Base-by-base conservation (phyloP, 2,329 filamentous ascomycete genomes). In the Cladophialophora carrionii region DNA sequence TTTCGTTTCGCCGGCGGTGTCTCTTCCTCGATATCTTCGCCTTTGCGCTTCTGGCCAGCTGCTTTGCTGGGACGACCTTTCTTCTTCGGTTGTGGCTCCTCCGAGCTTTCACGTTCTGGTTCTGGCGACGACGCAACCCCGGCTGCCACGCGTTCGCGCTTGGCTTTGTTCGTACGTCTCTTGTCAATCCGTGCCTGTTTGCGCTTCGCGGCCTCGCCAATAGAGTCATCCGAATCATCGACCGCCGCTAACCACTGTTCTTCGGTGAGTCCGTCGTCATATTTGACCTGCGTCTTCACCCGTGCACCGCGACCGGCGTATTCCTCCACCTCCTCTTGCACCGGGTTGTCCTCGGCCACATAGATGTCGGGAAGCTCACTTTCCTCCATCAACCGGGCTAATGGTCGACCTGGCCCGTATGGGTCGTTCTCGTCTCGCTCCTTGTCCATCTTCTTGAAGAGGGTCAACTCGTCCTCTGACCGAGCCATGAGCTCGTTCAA, bases 171-270 rank as follows among this genome's bases (percentile, higher is more conserved):
- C 8, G 82, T 80, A 58, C 90, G 88, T 41, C 93, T 88, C 76
- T 88, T 91, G 67, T 92, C 91, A 70, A 92, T 91, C 60, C 90
- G 87, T 4, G 91, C 91, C 75, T 92, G 88, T 74, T 97, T 98
- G 48, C 95, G 88, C 41, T 91, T 90, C 43, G 96, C 93, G 1
- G 95, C 95, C 61, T 92, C 93, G 75, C 98, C 95, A 32, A 96
- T 92, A 0, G 87, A 89, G 75, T 99, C 95, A 1, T 99, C 95
- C 57, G 97, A 93, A 66, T 96, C 94, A 75, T 99, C 95, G 34
- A 99, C 94, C 61, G 95, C 95, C 82, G 96, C 94, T 58, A 98
- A 85, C 95, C 95, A 99, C 78, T 99, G 96, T 80, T 99, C 95
- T 79, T 99, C 96, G 0, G 95, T 98, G 32, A 99, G 87, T 59